Base-by-base conservation (phyloP, 257 asterid genomes). In the Lycium ferocissimum region DNA sequence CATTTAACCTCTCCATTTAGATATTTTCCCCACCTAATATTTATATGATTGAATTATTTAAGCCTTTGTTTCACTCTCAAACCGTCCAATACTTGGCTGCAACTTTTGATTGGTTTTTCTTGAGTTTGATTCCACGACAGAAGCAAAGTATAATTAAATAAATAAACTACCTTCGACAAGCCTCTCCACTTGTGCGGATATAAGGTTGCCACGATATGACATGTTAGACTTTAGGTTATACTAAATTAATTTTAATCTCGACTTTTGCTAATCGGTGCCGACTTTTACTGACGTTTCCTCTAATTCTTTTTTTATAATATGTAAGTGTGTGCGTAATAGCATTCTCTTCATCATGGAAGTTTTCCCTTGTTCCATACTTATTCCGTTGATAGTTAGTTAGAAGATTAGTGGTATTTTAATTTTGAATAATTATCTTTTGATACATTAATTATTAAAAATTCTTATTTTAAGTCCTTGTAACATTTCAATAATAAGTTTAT, bases 51-150 rank as follows among this genome's bases (percentile, higher is more conserved):
- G 38, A 51, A 7, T 51, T 22, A 73, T 26, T 13, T 51, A 49
- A 12, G 45, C 14, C 63, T 22, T 76, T 76, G 8, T 75, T 51
- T 75, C 62, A 51, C 62, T 76, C 63, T 76, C 82, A 61, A 76
- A 51, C 82, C 82, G 82, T 76, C 82, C 82, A 49, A 51, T 22
- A 22, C 26, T 58, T 58, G 33, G 45, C 65, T 58, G 22, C 8
- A 58, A 7, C 20, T 22, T 22, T 75, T 75, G 43, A 76, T 76
- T 76, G 81, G 81, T 75, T 73, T 26, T 73, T 26, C 81, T 47
- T 49, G 12, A 47, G 43, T 73, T 73, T 75, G 80, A 72, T 72
- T 72, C 58, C 80, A 72, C 58, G 9, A 72, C 9, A 45, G 43
- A 22, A 20, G 43, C 11, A 75, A 75, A 49, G 2, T 12, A 75